These are phyloP conservation scores for Brassica incana DNA, from an alignment of 345 rosid species.

Conservation along the genomic window DNA sequence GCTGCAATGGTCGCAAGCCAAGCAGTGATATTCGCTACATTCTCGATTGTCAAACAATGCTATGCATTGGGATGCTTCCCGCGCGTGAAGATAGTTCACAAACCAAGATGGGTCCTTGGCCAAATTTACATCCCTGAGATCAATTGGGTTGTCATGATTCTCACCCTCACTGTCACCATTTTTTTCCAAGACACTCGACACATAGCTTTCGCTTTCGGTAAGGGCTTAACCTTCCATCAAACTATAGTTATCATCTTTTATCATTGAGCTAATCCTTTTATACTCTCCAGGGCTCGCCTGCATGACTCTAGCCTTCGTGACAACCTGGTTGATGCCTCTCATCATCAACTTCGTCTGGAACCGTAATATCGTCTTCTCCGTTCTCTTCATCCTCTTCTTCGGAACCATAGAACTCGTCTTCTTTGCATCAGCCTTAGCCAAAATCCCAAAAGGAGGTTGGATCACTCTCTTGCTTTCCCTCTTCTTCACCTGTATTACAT, in stretches of 20 bases:
- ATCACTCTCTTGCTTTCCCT: constrained; percentile 62
- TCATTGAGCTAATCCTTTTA: constrained; percentile 13
- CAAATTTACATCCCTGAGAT: constrained; percentile 94
- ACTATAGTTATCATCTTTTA: not conserved
- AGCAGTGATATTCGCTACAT: constrained; percentile 74
- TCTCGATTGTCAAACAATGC: constrained; percentile 81
- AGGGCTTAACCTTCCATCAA: constrained; percentile 28
- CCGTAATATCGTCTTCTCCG: constrained; percentile 48
- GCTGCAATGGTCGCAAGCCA: constrained; percentile 88
- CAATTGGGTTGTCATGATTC: constrained; percentile 92
- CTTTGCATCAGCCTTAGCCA: constrained; percentile 55
- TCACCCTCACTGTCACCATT: constrained; percentile 64
- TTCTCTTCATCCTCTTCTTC: constrained; percentile 57
- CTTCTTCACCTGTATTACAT: constrained; percentile 52
- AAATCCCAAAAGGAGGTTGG: constrained; percentile 85
- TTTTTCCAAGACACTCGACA: constrained; percentile 60
- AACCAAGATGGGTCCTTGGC: constrained; percentile 75
- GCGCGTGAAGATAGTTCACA: constrained; percentile 84
- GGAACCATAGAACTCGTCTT: constrained; percentile 72
- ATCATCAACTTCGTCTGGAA: constrained; percentile 75
- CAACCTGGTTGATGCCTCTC: constrained; percentile 72
- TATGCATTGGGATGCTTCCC: constrained; percentile 92
- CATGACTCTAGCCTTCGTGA: constrained; percentile 62
- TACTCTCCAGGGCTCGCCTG: constrained; percentile 70
- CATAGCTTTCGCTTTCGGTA: constrained; percentile 86